Evolutionary conservation across 495 filamentous ascomycete species (phyloP).

Genomic region (Hypoxylon fragiforme): DNA sequence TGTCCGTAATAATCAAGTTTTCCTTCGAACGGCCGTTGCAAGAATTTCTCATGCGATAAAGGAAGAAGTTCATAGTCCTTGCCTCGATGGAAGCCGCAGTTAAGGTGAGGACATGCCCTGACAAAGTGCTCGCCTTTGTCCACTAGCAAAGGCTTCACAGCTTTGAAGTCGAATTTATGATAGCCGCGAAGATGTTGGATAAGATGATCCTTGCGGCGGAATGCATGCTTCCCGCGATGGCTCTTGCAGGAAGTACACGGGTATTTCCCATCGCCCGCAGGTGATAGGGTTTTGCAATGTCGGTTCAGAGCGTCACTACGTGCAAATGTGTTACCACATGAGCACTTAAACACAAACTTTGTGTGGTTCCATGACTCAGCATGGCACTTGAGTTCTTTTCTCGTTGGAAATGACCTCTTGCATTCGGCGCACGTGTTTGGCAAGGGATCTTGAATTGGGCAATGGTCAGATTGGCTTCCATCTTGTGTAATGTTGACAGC

Average conservation of each 20-base stretch:
- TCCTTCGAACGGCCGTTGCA: no score
- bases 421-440: slow-evolving; percentile 27
- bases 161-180: slow-evolving; percentile 34
- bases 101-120: background rate
- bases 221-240: slow-evolving; percentile 41
- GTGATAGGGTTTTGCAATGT: slow-evolving; percentile 30
- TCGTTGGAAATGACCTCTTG: background rate
- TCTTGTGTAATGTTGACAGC: background rate
- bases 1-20: background rate
- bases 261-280: slow-evolving; percentile 10
- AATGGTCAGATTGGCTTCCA: slow-evolving; percentile 4
- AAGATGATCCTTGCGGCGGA: slow-evolving; percentile 44
- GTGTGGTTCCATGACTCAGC: slow-evolving; percentile 9
- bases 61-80: background rate
- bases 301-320: slow-evolving; percentile 35
- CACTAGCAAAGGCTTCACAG: slow-evolving; percentile 8
- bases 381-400: slow-evolving; percentile 3
- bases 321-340: slow-evolving; percentile 35
- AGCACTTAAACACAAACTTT: slow-evolving; percentile 18
- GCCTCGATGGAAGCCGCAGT: background rate
- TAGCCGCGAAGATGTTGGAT: slow-evolving; percentile 42
- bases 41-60: no score
- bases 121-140: background rate
- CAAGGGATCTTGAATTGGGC: background rate
- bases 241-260: slow-evolving; percentile 40